A percentile compares a stretch with the other conserved stretches of the same genome.
Conservation (phyloP, 2,329 filamentous ascomycete species). For the Trichoderma polysporum region DNA sequence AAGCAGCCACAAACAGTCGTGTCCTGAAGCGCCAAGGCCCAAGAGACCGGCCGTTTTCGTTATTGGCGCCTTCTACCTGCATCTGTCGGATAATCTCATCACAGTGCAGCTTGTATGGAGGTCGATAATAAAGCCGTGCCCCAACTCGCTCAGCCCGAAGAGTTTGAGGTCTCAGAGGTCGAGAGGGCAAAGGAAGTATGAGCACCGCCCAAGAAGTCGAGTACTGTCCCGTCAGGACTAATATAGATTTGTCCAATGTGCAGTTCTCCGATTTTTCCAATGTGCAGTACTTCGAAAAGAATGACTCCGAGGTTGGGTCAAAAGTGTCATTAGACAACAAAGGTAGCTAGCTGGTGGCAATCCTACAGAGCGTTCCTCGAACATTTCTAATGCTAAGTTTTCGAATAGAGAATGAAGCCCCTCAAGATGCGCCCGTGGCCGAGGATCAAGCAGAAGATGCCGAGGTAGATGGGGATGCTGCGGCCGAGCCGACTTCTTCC, state of each 20-base stretch:
- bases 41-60: constrained; percentile 23
- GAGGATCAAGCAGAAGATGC: constrained; percentile 18
- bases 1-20: constrained; percentile 20
- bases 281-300: constrained; percentile 41
- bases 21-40: constrained; percentile 23
- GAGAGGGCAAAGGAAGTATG: constrained; percentile 43
- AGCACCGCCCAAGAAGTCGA: constrained; percentile 39
- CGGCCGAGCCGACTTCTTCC: constrained; percentile 13
- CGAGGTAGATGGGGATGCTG: constrained; percentile 15
- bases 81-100: constrained; percentile 37
- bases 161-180: constrained; percentile 27
- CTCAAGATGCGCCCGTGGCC: constrained; percentile 7
- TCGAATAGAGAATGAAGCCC: background rate
- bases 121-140: constrained; percentile 35
- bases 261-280: constrained; percentile 46
- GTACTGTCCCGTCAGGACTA: constrained; percentile 42
- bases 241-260: constrained; percentile 40
- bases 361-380: background rate
- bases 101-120: constrained; percentile 33
- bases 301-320: constrained; percentile 31
- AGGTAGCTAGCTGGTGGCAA: constrained; percentile 1
- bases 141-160: constrained; percentile 29
- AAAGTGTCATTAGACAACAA: constrained; percentile 19
- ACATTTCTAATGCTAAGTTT: background rate
- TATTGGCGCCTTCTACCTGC: constrained; percentile 29